Evolutionary conservation across 78 protist species (phyloP), one percentile per base, ranked within the genome.

Genomic region (Andalucia godoyi): DNA sequence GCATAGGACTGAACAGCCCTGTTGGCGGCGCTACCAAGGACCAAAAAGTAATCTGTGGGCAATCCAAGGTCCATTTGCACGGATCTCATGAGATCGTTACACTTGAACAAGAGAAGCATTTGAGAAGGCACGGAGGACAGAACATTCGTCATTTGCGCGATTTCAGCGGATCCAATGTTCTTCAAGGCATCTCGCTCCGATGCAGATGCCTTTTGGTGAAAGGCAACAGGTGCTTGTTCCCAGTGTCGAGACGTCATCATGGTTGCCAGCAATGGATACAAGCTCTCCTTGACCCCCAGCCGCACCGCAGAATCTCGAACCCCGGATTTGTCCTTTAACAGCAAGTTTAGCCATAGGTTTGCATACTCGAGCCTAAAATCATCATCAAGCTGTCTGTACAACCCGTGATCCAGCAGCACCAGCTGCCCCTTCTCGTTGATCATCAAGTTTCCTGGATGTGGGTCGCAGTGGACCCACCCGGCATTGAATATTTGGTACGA

Each of bases 351-450:
- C 88, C 88, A 82, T 21, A 82, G 54, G 25, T 37, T 15, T n/a
- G 76, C 42, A 37, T 70, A 67, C 5, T 30, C 23, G 10, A 8
- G 3, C 6, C 76, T 62, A 30, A 72, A 36, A 32, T 23, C 55
- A 13, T 49, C 62, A 30, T 1, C 37, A 12, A 70, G 33, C 29
- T 78, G 70, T 12, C 57, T 53, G 52, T 78, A 83, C n/a, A 83
- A 80, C 30, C 88, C 88, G 59, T 83, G 88, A 58, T 83, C 88
- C 2, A 83, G 77, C 15, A 83, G 57, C 36, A 83, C 84, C 0
- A 83, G 32, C 66, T 73, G 76, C 34, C 17, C 43, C 47, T 4
- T 23, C 42, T 45, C 40, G 15, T 8, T 18, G 37, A 59, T 72
- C 18, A 83, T 33, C 8, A 82, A 9, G 36, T 83, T 83, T 36